These are phyloP conservation scores for Raddia distichophylla DNA, from an alignment of 176 grass and related monocot species.

Conservation along the genomic window DNA sequence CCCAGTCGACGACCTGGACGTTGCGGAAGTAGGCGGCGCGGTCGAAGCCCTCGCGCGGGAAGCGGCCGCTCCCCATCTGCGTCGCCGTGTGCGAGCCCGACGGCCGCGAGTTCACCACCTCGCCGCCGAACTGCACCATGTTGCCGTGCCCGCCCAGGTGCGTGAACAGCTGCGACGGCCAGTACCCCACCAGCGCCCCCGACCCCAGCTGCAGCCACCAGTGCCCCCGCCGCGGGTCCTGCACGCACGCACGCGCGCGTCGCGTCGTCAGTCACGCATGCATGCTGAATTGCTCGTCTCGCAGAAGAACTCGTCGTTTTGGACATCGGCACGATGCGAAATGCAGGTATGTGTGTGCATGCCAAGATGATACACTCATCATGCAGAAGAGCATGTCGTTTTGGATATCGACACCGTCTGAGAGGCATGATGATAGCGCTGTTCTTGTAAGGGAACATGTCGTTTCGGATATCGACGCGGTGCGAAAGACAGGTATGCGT, in stretches of 20 bases:
- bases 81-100: conserved; percentile 70
- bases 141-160: conserved; percentile 69
- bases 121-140: conserved; percentile 95
- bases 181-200: conserved; percentile 72
- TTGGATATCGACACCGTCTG: too few species aligned
- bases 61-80: conserved; percentile 84
- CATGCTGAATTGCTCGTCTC: too few species aligned
- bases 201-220: conserved; percentile 91
- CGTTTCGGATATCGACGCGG: too few species aligned
- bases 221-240: conserved; percentile 76
- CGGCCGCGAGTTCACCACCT: conserved; percentile 65
- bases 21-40: conserved; percentile 91
- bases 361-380: too few species aligned
- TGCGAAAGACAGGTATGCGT: too few species aligned
- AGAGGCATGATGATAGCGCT: too few species aligned
- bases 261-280: too few species aligned
- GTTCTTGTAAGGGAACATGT: too few species aligned
- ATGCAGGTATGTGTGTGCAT: too few species aligned
- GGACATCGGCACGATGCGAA: too few species aligned
- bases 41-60: conserved; percentile 49
- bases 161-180: conserved; percentile 71
- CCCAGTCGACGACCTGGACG: conserved; percentile 79
- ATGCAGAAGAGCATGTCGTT: too few species aligned
- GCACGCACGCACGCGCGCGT: neutral
- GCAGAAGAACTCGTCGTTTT: too few species aligned